A percentile compares a stretch with the other conserved stretches of the same genome.
These are phyloP conservation scores for Coniochaeta sp. DNA, from an alignment of 2,329 filamentous ascomycete species.

Conservation along the genomic window DNA sequence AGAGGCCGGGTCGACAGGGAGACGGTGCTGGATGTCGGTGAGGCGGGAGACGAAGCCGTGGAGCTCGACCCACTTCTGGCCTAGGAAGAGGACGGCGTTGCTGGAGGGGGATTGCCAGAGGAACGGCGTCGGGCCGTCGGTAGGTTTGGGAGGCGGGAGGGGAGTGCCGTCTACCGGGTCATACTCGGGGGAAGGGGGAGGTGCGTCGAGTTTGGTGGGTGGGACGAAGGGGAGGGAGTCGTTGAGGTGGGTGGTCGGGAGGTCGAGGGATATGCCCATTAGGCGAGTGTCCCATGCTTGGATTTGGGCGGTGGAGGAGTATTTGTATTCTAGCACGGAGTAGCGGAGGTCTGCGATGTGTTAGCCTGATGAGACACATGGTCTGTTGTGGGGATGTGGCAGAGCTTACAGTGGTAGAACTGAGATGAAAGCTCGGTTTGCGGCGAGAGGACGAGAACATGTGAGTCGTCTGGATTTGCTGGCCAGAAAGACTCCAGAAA, in stretches of 20 bases:
- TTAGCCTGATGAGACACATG: neutral
- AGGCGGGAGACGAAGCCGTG: conserved; percentile 70
- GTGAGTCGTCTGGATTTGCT: conserved; percentile 50
- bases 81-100: conserved; percentile 75
- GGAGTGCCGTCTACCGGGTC: no score
- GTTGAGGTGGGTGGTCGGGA: conserved; percentile 59
- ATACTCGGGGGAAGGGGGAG: neutral
- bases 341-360: conserved; percentile 60
- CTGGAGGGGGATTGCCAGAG: conserved; percentile 81
- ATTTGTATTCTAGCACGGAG: conserved; percentile 66
- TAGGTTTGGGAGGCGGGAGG: neutral
- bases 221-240: conserved; percentile 47
- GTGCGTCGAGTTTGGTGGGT: conserved; percentile 22
- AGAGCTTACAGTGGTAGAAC: conserved; percentile 70
- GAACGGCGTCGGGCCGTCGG: conserved; percentile 49
- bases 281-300: conserved; percentile 47
- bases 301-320: conserved; percentile 46
- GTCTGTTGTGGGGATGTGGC: no score
- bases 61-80: conserved; percentile 79
- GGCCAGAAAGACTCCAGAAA: conserved; percentile 90
- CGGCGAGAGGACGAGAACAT: conserved; percentile 79
- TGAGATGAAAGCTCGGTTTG: conserved; percentile 72
- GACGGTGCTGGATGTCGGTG: conserved; percentile 36
- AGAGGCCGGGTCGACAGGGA: conserved; percentile 23
- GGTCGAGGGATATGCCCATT: conserved; percentile 73